phyloP scores from a whole-genome alignment of 352 stramenopile genomes.

The Globisporangium recalcitrans region DNA sequence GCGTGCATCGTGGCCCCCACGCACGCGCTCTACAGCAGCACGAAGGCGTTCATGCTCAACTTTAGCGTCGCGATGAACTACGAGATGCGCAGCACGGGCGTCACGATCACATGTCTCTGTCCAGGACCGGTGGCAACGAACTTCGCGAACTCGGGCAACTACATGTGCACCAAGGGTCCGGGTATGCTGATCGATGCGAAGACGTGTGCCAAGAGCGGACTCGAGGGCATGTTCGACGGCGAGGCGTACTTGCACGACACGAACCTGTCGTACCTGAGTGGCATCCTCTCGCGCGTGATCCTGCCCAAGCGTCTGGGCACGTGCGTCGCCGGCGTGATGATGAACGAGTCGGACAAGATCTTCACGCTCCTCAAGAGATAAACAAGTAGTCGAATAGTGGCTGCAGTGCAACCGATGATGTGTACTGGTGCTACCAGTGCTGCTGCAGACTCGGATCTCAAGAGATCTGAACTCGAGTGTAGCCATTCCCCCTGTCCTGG shows the following conservation, averaged over 20 bases:
- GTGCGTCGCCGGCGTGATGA: not conserved
- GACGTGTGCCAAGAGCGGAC: constrained; percentile 3
- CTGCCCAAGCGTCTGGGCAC: not conserved
- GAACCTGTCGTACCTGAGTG: not conserved
- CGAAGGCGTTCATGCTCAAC: constrained; percentile 64
- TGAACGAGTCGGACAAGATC: constrained; percentile 4
- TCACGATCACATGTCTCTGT: constrained; percentile 65
- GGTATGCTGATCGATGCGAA: constrained; percentile 3
- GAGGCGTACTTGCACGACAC: constrained; percentile 40
- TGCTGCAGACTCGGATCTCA: no score
- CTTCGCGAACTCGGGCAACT: constrained; percentile 35
- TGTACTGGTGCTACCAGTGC: no score
- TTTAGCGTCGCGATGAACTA: constrained; percentile 71
- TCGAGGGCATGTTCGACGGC: constrained; percentile 18
- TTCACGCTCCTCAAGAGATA: constrained; percentile 4
- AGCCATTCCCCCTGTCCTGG: no score
- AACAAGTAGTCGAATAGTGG: no score
- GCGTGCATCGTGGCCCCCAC: not conserved
- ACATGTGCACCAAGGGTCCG: constrained; percentile 8
- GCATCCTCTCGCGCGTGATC: not conserved
- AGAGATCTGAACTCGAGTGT: no score
- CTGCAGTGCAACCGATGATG: no score
- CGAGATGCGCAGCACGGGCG: constrained; percentile 51
- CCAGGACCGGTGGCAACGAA: constrained; percentile 62
- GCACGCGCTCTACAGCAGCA: constrained; percentile 18